Evolutionary conservation across 768 basidiomycete species (phyloP).

Genomic region (Hysterangium stoloniferum): DNA sequence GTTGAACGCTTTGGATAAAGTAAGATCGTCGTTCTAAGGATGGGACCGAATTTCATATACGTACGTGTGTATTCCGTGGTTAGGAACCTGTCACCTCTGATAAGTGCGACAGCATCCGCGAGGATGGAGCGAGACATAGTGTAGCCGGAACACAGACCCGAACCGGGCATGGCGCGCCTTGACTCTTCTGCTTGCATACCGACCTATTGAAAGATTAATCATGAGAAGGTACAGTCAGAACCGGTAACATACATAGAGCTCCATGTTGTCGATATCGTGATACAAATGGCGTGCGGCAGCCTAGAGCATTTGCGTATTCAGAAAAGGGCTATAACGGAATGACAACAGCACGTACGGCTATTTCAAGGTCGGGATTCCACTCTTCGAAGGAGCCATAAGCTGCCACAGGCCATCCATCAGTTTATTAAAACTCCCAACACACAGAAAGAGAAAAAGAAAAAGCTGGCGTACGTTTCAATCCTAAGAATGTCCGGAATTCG

Average conservation of each 20-base stretch:
- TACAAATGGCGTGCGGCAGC: constrained; percentile 72
- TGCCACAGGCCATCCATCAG: constrained; percentile 25
- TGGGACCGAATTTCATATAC: constrained; percentile 21
- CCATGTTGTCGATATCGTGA: constrained; percentile 58
- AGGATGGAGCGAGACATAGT: constrained; percentile 83
- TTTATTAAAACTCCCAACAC: not conserved
- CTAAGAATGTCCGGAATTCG: constrained; percentile 77
- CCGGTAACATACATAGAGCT: constrained; percentile 75
- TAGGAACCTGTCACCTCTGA: constrained; percentile 76
- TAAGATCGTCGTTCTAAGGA: not conserved
- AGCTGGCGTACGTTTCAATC: constrained; percentile 58
- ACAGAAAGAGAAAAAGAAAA: not conserved
- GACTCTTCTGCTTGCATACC: constrained; percentile 29
- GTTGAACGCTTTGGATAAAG: constrained; percentile 52
- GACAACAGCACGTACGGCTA: constrained; percentile 31
- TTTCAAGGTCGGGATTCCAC: constrained; percentile 70
- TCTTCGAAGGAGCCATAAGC: constrained; percentile 66
- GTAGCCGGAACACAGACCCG: constrained; percentile 85
- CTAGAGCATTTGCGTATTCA: not conserved
- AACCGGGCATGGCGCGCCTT: constrained; percentile 68
- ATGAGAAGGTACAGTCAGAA: constrained; percentile 36
- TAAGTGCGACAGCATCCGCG: constrained; percentile 78
- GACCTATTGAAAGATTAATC: constrained; percentile 7
- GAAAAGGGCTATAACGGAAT: not conserved
- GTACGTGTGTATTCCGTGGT: constrained; percentile 71